Conservation (phyloP, 192 early-diverging fungal genomes). For the Coemansia sp. region DNA sequence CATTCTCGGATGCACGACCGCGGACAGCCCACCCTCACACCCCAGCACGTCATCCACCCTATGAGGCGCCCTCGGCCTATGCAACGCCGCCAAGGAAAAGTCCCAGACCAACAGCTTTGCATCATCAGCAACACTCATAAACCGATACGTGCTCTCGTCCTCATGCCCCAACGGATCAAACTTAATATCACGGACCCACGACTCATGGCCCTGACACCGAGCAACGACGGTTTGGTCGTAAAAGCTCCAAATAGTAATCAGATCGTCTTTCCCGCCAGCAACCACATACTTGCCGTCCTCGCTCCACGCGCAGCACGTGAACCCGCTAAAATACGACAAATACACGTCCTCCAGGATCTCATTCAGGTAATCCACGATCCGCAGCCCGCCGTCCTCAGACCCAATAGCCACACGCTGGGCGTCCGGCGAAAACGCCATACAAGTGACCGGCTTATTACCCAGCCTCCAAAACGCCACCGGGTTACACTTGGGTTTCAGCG, state of each 20-base stretch:
- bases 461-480: conserved; percentile 83
- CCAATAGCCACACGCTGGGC: conserved; percentile 77
- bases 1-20: conserved; percentile 27
- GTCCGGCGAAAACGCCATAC: conserved; percentile 83
- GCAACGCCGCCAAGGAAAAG: conserved; percentile 77
- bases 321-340: conserved; percentile 80
- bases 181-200: conserved; percentile 81
- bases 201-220: conserved; percentile 88
- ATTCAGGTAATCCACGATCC: conserved; percentile 71
- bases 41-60: background rate
- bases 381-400: conserved; percentile 76
- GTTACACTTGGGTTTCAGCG: conserved; percentile 75
- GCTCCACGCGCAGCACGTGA: conserved; percentile 88
- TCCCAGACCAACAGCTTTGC: conserved; percentile 90
- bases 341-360: conserved; percentile 79
- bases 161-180: conserved; percentile 81
- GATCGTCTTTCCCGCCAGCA: conserved; percentile 91
- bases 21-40: conserved; percentile 5
- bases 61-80: conserved; percentile 64
- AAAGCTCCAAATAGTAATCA: conserved; percentile 88
- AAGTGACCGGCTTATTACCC: conserved; percentile 69
- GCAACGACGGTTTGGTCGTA: conserved; percentile 75
- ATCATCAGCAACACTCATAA: conserved; percentile 92
- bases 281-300: conserved; percentile 83
- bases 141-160: conserved; percentile 78